A percentile compares a stretch with the other conserved stretches of the same genome.
Conservation (phyloP, 306 rosid genomes). For the Sindora glabra region DNA sequence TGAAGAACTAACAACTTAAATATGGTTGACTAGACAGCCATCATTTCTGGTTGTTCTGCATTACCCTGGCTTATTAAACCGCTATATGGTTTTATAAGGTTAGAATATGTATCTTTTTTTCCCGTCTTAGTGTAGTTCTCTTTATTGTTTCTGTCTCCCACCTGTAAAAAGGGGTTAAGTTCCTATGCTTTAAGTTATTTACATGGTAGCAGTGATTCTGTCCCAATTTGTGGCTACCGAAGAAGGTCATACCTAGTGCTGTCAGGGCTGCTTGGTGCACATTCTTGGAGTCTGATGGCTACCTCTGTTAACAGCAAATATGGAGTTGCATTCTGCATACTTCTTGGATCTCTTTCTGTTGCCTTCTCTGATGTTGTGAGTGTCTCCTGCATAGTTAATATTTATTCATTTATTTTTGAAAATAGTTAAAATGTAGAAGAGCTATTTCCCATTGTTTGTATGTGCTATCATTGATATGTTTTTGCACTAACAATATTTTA, state of each 20-base stretch:
- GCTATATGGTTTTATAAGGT: conserved; percentile 91
- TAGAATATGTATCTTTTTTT: conserved; percentile 11
- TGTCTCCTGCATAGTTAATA: conserved; percentile 7
- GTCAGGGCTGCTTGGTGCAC: conserved; percentile 93
- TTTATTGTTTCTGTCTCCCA: background rate
- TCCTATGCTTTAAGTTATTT: background rate
- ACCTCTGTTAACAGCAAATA: conserved; percentile 73
- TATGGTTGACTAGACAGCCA: conserved; percentile 81
- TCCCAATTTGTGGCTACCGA: conserved; percentile 95
- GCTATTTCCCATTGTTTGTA: background rate
- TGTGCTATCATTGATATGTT: background rate
- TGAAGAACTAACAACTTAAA: conserved; percentile 31
- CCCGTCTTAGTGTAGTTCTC: background rate
- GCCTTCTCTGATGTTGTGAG: conserved; percentile 99
- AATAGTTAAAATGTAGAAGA: background rate
- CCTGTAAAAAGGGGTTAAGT: background rate
- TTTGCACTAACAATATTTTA: background rate
- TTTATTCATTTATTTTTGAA: background rate
- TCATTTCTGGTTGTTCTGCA: conserved; percentile 75
- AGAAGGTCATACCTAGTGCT: conserved; percentile 91
- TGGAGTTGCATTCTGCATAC: conserved; percentile 77
- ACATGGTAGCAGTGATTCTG: conserved; percentile 68
- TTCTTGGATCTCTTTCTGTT: conserved; percentile 93
- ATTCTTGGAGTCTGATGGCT: conserved; percentile 93
- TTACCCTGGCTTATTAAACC: conserved; percentile 95